Conservation (phyloP, 2,329 filamentous ascomycete species). For the Trichothecium roseum region DNA sequence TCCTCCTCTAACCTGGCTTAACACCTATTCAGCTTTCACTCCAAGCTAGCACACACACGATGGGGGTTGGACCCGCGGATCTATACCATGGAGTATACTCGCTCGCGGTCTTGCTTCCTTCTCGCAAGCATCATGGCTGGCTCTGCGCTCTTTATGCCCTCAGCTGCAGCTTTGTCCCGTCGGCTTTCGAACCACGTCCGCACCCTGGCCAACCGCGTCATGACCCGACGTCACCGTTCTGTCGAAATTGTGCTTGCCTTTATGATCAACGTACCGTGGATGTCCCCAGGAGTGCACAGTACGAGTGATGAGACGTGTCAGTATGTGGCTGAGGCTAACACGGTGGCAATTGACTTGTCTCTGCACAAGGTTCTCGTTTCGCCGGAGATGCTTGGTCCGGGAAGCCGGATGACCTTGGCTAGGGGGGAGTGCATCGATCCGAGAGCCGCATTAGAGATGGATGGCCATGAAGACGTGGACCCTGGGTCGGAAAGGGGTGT, state of each 20-base stretch:
- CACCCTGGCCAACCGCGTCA: constrained; percentile 50
- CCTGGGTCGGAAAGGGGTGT: constrained; percentile 48
- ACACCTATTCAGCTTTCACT: constrained; percentile 48
- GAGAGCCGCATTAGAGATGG: constrained; percentile 52
- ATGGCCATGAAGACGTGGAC: constrained; percentile 57
- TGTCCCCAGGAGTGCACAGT: constrained; percentile 56
- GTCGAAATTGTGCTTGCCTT: constrained; percentile 67
- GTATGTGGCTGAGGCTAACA: constrained; percentile 60
- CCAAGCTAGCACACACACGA: constrained; percentile 60
- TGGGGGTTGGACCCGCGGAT: constrained; percentile 63
- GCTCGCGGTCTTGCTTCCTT: constrained; percentile 57
- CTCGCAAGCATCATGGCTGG: constrained; percentile 62
- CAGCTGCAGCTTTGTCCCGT: constrained; percentile 53
- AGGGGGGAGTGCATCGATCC: constrained; percentile 60
- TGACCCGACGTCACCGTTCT: constrained; percentile 51
- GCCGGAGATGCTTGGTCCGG: constrained; percentile 33
- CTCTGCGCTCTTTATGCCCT: constrained; percentile 56
- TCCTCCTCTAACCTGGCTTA: constrained; percentile 1
- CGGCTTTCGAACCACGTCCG: constrained; percentile 55
- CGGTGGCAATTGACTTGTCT: constrained; percentile 58
- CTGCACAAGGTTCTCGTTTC: constrained; percentile 60
- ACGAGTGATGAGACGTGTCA: constrained; percentile 64
- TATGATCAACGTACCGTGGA: constrained; percentile 69
- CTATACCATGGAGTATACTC: constrained; percentile 56
- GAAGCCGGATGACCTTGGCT: constrained; percentile 36